These are phyloP conservation scores for Nicotiana undulata DNA, from an alignment of 257 asterid genomes.

Conservation along the genomic window DNA sequence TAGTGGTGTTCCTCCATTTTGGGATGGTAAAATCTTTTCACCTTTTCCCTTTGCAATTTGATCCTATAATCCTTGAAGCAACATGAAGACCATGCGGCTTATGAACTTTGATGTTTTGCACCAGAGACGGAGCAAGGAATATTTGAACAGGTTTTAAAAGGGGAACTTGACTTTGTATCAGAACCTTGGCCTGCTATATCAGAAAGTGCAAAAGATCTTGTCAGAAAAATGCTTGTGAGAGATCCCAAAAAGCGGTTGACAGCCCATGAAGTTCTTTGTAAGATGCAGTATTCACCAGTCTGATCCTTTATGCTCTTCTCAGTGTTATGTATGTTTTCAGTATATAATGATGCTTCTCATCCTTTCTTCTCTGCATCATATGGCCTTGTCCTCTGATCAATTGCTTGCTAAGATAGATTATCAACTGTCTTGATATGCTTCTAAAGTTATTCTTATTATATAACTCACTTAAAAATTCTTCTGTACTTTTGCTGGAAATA, in stretches of 20 bases:
- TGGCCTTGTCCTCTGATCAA: not conserved
- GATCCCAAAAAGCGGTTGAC: constrained; percentile 58
- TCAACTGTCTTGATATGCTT: not conserved
- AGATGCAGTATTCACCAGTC: constrained; percentile 22
- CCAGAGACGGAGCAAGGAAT: constrained; percentile 65
- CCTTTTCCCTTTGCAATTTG: not conserved
- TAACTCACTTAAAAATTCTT: not conserved
- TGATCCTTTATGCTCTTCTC: constrained; percentile 1
- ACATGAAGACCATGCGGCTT: not conserved
- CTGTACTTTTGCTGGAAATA: not conserved
- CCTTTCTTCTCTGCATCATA: not conserved
- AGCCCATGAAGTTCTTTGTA: constrained; percentile 68
- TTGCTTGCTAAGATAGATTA: not conserved
- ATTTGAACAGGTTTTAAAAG: constrained; percentile 63
- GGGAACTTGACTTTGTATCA: constrained; percentile 58
- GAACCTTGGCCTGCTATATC: constrained; percentile 78
- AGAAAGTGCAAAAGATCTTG: constrained; percentile 58
- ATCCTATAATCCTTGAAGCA: not conserved
- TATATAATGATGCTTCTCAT: not conserved
- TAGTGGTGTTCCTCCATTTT: constrained; percentile 64
- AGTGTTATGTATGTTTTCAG: not conserved
- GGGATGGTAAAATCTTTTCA: constrained; percentile 42
- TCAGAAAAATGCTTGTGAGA: constrained; percentile 52
- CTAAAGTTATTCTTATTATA: not conserved
- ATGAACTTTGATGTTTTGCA: constrained; percentile 13